Conservation (phyloP, 1,284 basidiomycete genomes). For the Cutaneotrichosporon daszewskae region DNA sequence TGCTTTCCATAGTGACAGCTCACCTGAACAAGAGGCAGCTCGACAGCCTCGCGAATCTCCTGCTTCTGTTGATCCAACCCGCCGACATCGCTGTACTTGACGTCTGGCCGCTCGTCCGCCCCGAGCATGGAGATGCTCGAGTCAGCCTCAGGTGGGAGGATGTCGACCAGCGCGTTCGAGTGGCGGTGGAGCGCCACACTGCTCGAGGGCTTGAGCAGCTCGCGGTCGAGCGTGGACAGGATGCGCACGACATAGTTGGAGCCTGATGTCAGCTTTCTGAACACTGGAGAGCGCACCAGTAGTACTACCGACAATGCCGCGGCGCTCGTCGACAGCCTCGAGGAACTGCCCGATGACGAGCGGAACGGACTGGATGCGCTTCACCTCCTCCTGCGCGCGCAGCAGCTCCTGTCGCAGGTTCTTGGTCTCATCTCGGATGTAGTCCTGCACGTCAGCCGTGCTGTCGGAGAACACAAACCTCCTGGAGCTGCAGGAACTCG, state of each 20-base stretch:
- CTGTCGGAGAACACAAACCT: constrained; percentile 50
- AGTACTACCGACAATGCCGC: constrained; percentile 95
- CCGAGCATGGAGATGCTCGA: constrained; percentile 93
- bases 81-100: constrained; percentile 84
- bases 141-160: constrained; percentile 97
- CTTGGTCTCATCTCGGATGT: constrained; percentile 98
- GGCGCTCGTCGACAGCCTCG: constrained; percentile 96
- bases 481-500: constrained; percentile 90
- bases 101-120: constrained; percentile 88
- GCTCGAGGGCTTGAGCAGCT: constrained; percentile 92
- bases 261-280: constrained; percentile 48
- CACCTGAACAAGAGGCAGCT: constrained; percentile 77
- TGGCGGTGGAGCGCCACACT: constrained; percentile 97
- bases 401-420: constrained; percentile 97
- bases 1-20: constrained; percentile 1
- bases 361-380: constrained; percentile 97
- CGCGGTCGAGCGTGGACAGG: constrained; percentile 92
- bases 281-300: constrained; percentile 54
- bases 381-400: constrained; percentile 98
- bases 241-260: constrained; percentile 99
- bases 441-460: constrained; percentile 51
- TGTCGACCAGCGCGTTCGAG: constrained; percentile 97
- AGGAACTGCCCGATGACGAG: constrained; percentile 99
- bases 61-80: constrained; percentile 99
- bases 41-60: constrained; percentile 97